Evolutionary conservation across 306 rosid genomes (phyloP), one percentile per base, ranked within the genome.

Genomic region (Corylus heterophylla): DNA sequence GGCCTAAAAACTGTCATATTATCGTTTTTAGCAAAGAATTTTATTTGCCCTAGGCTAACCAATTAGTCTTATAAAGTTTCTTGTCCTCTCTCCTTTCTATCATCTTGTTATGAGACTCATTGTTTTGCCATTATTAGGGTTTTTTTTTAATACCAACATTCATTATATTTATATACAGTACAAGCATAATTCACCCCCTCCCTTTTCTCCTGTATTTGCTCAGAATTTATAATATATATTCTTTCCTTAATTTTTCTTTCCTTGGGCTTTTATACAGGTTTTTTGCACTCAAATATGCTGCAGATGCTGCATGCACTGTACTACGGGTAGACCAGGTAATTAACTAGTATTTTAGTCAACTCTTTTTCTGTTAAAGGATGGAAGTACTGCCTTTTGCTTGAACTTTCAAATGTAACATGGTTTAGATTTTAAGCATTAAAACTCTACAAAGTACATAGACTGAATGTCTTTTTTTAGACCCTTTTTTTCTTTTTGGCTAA

Each of bases 271-370:
- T 29, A 22, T 59, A 22, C 83, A 95, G 99, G 89, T 76, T 90
- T 16, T 95, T 91, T 74, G 97, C 98, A 86, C 97, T 95, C 14
- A 95, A 91, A 78, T 93, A 91, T 86, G 98, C 99, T 74, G 88
- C 93, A 8, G 99, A 95, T 89, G 98, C 99, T 84, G 99, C 86
- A 20, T 95, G 98, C 87, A 95, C 99, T 55, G 99, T 95, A 42
- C 88, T 95, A 31, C 93, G 97, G 66, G 98, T 95, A 64, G 99
- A 95, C 81, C 99, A 95, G 94, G 99, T 95, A 88, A 76, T 71
- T 59, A 74, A 59, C 35, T 79, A 14, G 76, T 72, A 75, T 44
- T n/a, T n/a, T 74, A 13, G 20, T 55, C 17, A 12, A 25, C 63
- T 14, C 7, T 55, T 80, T 68, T 31, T 7, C 42, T 51, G 31